Conservation (phyloP, 345 rosid species). For the Gossypium bickii region DNA sequence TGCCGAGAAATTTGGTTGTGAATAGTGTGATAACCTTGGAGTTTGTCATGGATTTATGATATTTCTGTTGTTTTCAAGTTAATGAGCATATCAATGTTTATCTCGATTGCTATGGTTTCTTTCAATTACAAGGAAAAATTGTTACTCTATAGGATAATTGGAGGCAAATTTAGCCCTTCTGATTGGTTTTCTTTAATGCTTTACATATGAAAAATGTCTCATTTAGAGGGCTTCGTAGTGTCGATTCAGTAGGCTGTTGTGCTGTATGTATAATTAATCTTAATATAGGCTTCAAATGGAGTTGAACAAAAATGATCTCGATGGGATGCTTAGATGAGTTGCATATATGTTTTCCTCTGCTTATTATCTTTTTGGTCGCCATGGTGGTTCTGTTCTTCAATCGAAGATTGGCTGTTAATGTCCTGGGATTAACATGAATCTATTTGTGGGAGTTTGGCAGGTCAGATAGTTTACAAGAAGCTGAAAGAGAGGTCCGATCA, state of each 20-base stretch:
- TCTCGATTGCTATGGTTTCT: not conserved
- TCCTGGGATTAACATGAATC: conserved; percentile 1
- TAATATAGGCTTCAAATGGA: not conserved
- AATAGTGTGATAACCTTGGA: no score
- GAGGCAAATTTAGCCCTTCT: not conserved
- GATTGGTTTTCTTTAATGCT: not conserved
- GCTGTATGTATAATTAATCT: not conserved
- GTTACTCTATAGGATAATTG: not conserved
- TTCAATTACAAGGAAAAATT: not conserved
- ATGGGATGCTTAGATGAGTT: not conserved
- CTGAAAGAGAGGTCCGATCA: conserved; percentile 76
- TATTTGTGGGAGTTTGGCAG: conserved; percentile 33
- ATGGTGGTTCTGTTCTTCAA: not conserved
- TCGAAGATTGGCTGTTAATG: not conserved
- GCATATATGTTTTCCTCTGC: not conserved
- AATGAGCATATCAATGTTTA: not conserved
- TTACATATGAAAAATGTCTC: not conserved
- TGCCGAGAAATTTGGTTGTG: no score
- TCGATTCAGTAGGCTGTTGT: not conserved
- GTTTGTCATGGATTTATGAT: no score
- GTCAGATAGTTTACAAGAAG: conserved; percentile 77
- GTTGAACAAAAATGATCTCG: not conserved
- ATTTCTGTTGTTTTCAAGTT: not conserved
- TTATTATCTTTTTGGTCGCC: not conserved
- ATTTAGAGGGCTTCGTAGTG: not conserved